Base-by-base conservation (phyloP, 352 stramenopile genomes). In the Halophytophthora batemanensis region DNA sequence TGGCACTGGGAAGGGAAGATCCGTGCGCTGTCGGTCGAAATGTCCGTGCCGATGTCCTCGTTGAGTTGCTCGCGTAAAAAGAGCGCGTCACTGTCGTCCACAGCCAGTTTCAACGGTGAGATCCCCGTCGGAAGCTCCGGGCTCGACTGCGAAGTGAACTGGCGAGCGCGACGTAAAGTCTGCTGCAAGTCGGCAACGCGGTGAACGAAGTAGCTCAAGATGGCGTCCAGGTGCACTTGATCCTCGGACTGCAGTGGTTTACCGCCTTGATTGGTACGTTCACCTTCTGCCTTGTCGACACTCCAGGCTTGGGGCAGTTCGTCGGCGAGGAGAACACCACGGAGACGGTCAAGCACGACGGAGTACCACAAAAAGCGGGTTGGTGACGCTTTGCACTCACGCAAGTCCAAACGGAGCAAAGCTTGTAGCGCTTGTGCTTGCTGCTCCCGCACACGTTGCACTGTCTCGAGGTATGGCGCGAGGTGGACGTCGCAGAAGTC, bases 291-390 rank as follows among this genome's bases (percentile, higher is more conserved):
- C 25, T 31, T 31, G 25, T 31, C 4, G 25, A 31, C 8, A 31
- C 8, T 8, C 25, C 4, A 8, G 25, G 25, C 31, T 13, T 39
- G 40, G 11, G 29, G 25, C 17, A 73, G 50, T 0, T 55, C 49
- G 25, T 69, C 58, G 15, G 44, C 53, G 11, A 75, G 46, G 36
- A 75, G 55, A 25, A 61, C 52, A n/a, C 64, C 50, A 36, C 71
- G 71, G 25, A 83, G 41, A 39, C 59, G 71, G 43, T 86, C 74
- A 18, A 75, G 25, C 6, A 71, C 67, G 21, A 77, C 48, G 1
- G 50, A 69, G 45, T 73, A 78, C 45, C 58, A 60, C 10, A 70
- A 29, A n/a, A 74, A 72, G 2, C 5, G 22, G 18, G 10, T 36
- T n/a, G 23, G 14, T 17, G 46, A 12, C 31, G 56, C 23, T 10